A percentile compares a stretch with the other conserved stretches of the same genome.
These are phyloP conservation scores for Candolleomyces eurysporus DNA, from an alignment of 768 basidiomycete species.

Conservation along the genomic window DNA sequence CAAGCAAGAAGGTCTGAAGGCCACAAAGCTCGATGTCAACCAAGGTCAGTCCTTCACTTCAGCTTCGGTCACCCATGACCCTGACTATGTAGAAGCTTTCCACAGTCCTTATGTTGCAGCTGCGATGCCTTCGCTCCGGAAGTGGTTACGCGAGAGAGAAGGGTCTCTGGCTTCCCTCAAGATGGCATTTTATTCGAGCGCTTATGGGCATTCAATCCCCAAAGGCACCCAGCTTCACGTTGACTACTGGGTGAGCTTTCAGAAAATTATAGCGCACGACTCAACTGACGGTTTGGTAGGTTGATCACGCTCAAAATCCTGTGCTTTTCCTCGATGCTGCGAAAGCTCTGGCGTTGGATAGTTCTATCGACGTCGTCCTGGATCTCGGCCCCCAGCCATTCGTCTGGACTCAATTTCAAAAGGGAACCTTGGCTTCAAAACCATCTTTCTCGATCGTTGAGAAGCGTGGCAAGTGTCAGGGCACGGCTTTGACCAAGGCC, in stretches of 20 bases:
- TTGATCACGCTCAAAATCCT: slow-evolving; percentile 31
- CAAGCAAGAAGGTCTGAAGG: slow-evolving; percentile 24
- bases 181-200: slow-evolving; percentile 29
- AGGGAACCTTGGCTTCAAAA: slow-evolving; percentile 19
- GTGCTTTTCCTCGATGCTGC: slow-evolving; percentile 22
- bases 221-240: slow-evolving; percentile 19
- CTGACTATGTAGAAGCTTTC: slow-evolving; percentile 23
- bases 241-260: slow-evolving; percentile 28
- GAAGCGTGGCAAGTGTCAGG: slow-evolving; percentile 32
- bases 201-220: slow-evolving; percentile 23
- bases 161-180: slow-evolving; percentile 17
- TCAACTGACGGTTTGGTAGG: slow-evolving; percentile 16
- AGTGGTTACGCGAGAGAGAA: slow-evolving; percentile 26
- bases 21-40: slow-evolving; percentile 27
- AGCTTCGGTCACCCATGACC: too few species aligned
- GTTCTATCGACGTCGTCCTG: slow-evolving; percentile 25
- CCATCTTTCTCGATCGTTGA: slow-evolving; percentile 22
- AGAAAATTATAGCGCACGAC: neutral
- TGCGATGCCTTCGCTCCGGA: slow-evolving; percentile 23
- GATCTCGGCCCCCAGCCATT: slow-evolving; percentile 34
- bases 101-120: slow-evolving; percentile 31
- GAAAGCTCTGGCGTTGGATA: slow-evolving; percentile 23
- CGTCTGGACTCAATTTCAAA: slow-evolving; percentile 30
- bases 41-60: slow-evolving; percentile 22
- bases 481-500: slow-evolving; percentile 25